phyloP scores from a whole-genome alignment of 2,329 filamentous ascomycete genomes.

The Verticillium nubilum region DNA sequence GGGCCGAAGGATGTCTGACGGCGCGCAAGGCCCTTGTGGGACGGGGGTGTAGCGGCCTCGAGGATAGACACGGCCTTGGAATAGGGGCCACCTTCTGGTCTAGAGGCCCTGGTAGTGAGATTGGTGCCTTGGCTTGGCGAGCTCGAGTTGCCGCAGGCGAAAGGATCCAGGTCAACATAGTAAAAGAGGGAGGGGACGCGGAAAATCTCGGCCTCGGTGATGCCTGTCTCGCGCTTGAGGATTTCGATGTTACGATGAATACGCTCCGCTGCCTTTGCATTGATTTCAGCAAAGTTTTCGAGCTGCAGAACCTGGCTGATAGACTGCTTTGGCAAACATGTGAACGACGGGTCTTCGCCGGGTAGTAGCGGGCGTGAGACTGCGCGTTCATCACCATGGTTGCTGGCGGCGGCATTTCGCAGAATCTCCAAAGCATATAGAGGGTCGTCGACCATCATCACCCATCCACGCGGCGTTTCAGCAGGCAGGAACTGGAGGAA shows the following conservation, averaged over 20 bases:
- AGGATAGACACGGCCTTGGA: not conserved
- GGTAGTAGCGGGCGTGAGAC: not conserved
- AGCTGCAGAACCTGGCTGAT: constrained; percentile 6
- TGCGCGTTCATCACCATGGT: no score
- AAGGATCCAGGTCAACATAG: not conserved
- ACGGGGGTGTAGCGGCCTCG: not conserved
- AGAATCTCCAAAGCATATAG: constrained; percentile 14
- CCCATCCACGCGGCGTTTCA: constrained; percentile 10
- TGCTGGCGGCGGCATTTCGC: constrained; percentile 9
- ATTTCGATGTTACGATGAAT: constrained; percentile 7
- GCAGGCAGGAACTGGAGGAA: constrained; percentile 23
- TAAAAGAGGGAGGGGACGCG: constrained; percentile 14
- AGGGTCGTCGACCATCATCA: constrained; percentile 14
- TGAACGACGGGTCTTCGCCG: no score
- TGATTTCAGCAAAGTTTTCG: not conserved
- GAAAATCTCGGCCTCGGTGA: constrained; percentile 15
- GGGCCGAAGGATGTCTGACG: not conserved
- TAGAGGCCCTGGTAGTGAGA: not conserved
- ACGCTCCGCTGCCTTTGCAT: not conserved
- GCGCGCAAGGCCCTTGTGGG: not conserved
- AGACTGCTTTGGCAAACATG: not conserved
- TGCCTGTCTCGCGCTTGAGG: constrained; percentile 7
- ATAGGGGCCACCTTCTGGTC: not conserved
- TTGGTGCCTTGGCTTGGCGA: not conserved
- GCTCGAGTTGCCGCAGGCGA: not conserved